These are phyloP conservation scores for Phaffomyces opuntiae DNA, from an alignment of 805 yeast genomes.

Conservation along the genomic window DNA sequence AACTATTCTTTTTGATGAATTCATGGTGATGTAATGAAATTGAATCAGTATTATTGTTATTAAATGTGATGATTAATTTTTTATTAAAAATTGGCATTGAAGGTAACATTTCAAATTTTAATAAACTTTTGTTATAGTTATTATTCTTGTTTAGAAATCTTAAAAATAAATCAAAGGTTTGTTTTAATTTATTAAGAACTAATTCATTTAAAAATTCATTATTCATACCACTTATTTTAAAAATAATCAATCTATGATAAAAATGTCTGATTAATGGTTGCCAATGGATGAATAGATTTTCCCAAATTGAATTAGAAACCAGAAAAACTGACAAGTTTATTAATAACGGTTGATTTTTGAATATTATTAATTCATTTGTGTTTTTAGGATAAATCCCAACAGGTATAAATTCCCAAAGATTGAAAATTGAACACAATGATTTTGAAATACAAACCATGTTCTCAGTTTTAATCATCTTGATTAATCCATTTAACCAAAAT, in stretches of 20 bases:
- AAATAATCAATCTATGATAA: slow-evolving; percentile 58
- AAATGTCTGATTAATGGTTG: slow-evolving; percentile 68
- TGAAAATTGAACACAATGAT: slow-evolving; percentile 59
- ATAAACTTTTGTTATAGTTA: neutral
- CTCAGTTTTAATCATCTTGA: slow-evolving; percentile 54
- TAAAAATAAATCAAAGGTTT: slow-evolving; percentile 4
- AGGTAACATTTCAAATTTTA: slow-evolving; percentile 14
- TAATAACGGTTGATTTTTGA: neutral
- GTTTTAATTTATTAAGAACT: neutral
- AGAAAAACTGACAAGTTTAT: slow-evolving; percentile 12
- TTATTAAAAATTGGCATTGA: slow-evolving; percentile 40
- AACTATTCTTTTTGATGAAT: neutral
- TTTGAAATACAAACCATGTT: slow-evolving; percentile 58
- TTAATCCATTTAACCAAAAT: slow-evolving; percentile 63
- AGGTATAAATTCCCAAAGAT: slow-evolving; percentile 68
- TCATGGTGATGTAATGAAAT: neutral
- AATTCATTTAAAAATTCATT: neutral
- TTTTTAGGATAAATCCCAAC: slow-evolving; percentile 16
- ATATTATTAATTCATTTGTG: neutral
- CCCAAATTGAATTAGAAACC: slow-evolving; percentile 45
- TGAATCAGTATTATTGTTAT: slow-evolving; percentile 20
- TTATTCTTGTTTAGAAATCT: neutral
- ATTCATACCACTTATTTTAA: slow-evolving; percentile 39
- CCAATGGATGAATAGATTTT: slow-evolving; percentile 66
- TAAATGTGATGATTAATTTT: slow-evolving; percentile 35